phyloP scores from a whole-genome alignment of 495 filamentous ascomycete genomes.

The Xylaria bambusicola region DNA sequence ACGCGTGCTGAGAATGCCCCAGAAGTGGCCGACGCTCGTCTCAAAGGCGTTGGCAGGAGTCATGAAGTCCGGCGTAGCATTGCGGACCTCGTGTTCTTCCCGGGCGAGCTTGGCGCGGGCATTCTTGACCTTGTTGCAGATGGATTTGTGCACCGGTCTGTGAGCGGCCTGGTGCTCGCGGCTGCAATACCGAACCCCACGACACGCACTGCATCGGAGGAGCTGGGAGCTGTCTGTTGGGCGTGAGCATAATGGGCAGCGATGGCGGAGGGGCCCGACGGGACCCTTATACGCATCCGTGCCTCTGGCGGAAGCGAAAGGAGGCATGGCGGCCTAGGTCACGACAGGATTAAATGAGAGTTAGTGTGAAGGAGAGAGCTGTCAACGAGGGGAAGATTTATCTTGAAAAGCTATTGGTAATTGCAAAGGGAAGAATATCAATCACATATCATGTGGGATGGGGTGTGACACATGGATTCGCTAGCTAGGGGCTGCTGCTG shows the following conservation, averaged over 20 bases:
- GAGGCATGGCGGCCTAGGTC: not conserved
- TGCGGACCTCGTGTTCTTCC: constrained; percentile 38
- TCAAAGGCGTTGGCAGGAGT: constrained; percentile 40
- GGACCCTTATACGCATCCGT: constrained; percentile 11
- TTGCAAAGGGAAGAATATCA: too few species aligned
- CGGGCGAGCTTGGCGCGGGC: constrained; percentile 22
- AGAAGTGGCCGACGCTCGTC: constrained; percentile 41
- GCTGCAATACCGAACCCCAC: constrained; percentile 46
- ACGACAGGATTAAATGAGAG: too few species aligned
- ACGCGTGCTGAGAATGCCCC: constrained; percentile 39
- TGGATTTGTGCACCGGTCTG: constrained; percentile 39
- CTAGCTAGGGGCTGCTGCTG: too few species aligned
- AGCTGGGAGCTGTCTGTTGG: constrained; percentile 13
- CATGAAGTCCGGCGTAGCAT: constrained; percentile 29
- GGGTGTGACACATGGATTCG: too few species aligned
- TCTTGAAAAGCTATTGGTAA: too few species aligned
- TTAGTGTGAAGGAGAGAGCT: too few species aligned
- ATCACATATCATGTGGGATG: too few species aligned
- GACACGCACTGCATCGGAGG: constrained; percentile 44
- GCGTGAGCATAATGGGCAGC: constrained; percentile 23
- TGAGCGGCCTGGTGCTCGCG: constrained; percentile 47
- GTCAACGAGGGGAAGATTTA: too few species aligned
- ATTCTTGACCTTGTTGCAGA: constrained; percentile 44
- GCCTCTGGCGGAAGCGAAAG: not conserved
- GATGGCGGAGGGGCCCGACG: constrained; percentile 19